These are phyloP conservation scores for Picocystis sp. DNA, from an alignment of 163 green algal genomes.

Conservation along the genomic window DNA sequence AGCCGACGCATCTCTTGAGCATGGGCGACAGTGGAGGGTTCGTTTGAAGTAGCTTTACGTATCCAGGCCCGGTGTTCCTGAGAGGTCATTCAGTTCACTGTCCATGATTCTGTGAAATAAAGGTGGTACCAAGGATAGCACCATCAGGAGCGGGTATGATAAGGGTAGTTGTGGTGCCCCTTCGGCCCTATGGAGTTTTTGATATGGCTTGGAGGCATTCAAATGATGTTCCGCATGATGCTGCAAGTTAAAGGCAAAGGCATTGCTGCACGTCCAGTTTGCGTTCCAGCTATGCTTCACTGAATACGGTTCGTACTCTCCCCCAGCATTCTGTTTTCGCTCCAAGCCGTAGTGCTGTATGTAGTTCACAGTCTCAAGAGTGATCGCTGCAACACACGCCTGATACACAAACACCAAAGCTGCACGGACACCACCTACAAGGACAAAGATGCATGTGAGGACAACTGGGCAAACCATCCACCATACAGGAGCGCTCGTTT, in stretches of 20 bases:
- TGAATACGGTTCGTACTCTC: slow-evolving; percentile 28
- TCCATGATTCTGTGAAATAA: slow-evolving; percentile 27
- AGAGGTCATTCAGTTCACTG: background rate
- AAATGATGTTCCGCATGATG: slow-evolving; percentile 44
- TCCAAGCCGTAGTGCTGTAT: slow-evolving; percentile 50
- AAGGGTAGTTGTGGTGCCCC: slow-evolving; percentile 33
- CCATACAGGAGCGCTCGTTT: slow-evolving; percentile 11
- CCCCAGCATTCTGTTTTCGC: slow-evolving; percentile 11
- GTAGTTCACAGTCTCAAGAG: slow-evolving; percentile 44
- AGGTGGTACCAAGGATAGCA: slow-evolving; percentile 26
- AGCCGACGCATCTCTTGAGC: no score
- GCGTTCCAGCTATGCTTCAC: slow-evolving; percentile 41
- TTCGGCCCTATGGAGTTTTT: slow-evolving; percentile 25
- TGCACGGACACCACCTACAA: slow-evolving; percentile 12
- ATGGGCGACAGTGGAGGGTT: no score
- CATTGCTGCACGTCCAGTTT: slow-evolving; percentile 29
- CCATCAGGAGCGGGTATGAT: slow-evolving; percentile 31
- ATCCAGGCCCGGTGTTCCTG: no score
- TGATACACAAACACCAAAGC: slow-evolving; percentile 20
- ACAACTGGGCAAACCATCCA: background rate
- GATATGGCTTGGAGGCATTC: slow-evolving; percentile 26
- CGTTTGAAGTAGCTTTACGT: no score
- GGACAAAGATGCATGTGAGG: background rate
- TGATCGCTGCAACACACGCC: slow-evolving; percentile 18
- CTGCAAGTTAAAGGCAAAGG: slow-evolving; percentile 32